These are phyloP conservation scores for Chenopodium formosanum DNA, from an alignment of 148 eudicot genomes.

Conservation along the genomic window DNA sequence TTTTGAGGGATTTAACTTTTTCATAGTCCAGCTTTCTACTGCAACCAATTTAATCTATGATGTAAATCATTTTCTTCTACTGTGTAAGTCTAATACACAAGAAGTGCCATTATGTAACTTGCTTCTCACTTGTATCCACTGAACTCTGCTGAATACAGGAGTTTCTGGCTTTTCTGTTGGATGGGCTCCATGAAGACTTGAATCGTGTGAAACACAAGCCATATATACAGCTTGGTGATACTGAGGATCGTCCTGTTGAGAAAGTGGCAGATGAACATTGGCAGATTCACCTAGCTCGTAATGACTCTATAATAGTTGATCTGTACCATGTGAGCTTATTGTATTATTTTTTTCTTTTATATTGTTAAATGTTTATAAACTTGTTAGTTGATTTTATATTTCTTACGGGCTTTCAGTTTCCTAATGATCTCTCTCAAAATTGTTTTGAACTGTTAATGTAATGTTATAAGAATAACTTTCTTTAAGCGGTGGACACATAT, in stretches of 20 bases:
- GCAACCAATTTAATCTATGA: not conserved
- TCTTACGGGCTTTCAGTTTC: not conserved
- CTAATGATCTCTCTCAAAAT: not conserved
- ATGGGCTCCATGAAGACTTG: conserved; percentile 91
- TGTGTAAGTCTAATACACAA: not conserved
- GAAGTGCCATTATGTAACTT: not conserved
- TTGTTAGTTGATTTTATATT: not conserved
- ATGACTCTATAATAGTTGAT: conserved; percentile 78
- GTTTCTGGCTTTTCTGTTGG: conserved; percentile 78
- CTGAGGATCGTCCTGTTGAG: conserved; percentile 53
- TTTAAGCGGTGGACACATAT: not conserved
- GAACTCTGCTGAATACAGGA: conserved; percentile 47
- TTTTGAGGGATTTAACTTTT: not conserved
- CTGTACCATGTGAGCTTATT: conserved; percentile 62
- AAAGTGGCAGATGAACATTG: conserved; percentile 80
- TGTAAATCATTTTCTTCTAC: not conserved
- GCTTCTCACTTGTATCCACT: not conserved
- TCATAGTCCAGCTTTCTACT: not conserved
- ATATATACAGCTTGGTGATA: conserved; percentile 54
- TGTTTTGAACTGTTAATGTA: not conserved
- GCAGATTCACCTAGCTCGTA: conserved; percentile 73
- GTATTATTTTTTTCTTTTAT: not conserved
- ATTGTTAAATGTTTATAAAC: too few species aligned
- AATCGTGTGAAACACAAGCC: conserved; percentile 80
- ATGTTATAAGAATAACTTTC: too few species aligned